Evolutionary conservation across 148 eudicot genomes (phyloP), one percentile per base, ranked within the genome.

Genomic region (Nepenthes mirabilis): DNA sequence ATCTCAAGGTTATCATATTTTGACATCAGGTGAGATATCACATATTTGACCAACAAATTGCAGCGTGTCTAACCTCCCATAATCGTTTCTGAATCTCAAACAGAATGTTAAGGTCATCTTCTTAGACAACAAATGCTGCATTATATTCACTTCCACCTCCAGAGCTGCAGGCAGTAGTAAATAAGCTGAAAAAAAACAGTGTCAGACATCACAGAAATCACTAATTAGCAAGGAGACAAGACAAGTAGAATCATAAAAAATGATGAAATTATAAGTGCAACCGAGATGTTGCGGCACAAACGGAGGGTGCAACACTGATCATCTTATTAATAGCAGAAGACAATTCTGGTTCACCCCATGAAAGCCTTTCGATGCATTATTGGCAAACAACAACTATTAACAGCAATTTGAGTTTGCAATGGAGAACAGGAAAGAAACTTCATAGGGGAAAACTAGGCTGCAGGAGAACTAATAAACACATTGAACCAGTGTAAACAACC

Each of bases 91-190:
- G 94, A 59, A 91, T 79, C 65, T 88, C 98, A 57, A 76, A 61
- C 64, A 91, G 62, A 69, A 88, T 91, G 61, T 78, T 77, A 36
- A 65, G 77, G 63, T 85, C 96, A 69, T 83, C 81, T 74, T 79
- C 94, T 85, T 86, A 85, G 14, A 91, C 86, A 75, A 91, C 82
- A 91, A 79, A 64, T 91, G 96, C 76, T 88, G 96, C 61, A 91
- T 91, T 69, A 70, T 73, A 91, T 76, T 93, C 98, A 69, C 87
- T 83, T 33, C 74, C 79, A 64, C 57, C 83, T 35, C 66, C 84
- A 37, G 85, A 77, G 75, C 70, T 72, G 67, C 75, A 73, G 64
- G 79, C 84, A 64, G 82, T 62, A 53, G 87, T 65, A 71, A 66
- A 83, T 37, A 86, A 52, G 88, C 96, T 88, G 85, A 53, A 63